Base-by-base conservation (phyloP, 805 yeast species). In the Candida stauntonica region DNA sequence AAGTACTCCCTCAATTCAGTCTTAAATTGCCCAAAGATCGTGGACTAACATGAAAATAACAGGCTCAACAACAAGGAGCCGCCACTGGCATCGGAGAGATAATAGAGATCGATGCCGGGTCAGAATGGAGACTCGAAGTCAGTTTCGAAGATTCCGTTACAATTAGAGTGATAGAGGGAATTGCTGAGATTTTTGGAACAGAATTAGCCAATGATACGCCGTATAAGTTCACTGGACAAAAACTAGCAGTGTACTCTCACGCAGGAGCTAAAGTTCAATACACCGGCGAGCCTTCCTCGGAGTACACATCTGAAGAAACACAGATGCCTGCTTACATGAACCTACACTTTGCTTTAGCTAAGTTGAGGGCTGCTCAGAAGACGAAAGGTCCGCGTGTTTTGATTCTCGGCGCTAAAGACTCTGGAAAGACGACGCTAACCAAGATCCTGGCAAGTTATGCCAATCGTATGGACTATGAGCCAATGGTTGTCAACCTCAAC, bases 131-230 rank as follows among this genome's bases (percentile, higher is more conserved):
- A 37, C 72, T 84, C 46, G 93, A 85, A 54, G 75, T 84, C 4
- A 77, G 72, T 0, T 67, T 68, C 44, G 70, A 68, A 31, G 66
- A 74, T 14, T 62, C 63, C 15, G 54, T 84, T 27, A 67, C 64
- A n/a, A 53, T 84, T 31, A 75, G 67, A 48, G 42, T 81, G 9
- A 41, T 61, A 3, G 63, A 67, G 3, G 99, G 99, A 4, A 70
- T 79, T 3, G 96, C 86, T 2, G 99, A 93, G 63, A 74, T 88
- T 8, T 86, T 83, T 61, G 99, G 99, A 17, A 86, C 96, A 3
- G 99, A 93, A 58, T 72, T 93, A 17, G 85, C 96, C 3, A 66
- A 71, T 30, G 86, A 83, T 41, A 67, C 72, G 1, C 84, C 78
- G 17, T 81, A 78, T 51, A 55, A 61, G 3, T 79, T 85, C 52